Conservation (phyloP, 257 asterid genomes). For the Lycium barbarum region DNA sequence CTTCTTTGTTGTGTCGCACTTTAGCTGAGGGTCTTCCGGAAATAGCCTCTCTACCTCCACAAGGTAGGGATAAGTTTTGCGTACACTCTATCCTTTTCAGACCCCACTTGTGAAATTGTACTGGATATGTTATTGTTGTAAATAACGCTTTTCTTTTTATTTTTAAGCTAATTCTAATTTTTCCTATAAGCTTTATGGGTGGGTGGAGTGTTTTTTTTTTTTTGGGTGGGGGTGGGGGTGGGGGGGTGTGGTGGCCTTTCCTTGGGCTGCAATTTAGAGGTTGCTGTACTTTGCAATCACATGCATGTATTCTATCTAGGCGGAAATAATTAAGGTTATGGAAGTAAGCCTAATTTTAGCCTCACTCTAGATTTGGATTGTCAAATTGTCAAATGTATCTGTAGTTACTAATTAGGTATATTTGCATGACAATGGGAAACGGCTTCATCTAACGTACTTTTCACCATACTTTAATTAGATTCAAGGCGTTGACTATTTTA, state of each 20-base stretch:
- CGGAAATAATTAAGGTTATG: conserved; percentile 17
- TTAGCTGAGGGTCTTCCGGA: no score
- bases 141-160: no score
- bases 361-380: conserved; percentile 33
- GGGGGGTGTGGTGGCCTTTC: neutral
- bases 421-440: conserved; percentile 43
- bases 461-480: conserved; percentile 41
- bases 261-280: conserved; percentile 9
- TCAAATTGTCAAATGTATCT: conserved; percentile 34
- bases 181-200: neutral
- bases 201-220: no score
- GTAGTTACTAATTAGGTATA: conserved; percentile 42
- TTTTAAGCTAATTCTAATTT: neutral
- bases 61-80: no score
- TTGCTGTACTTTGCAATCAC: neutral
- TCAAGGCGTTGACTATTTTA: conserved; percentile 47
- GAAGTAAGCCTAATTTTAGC: conserved; percentile 49
- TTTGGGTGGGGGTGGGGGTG: no score
- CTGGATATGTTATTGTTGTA: no score
- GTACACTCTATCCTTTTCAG: no score
- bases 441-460: conserved; percentile 19
- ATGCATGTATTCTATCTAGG: conserved; percentile 16
- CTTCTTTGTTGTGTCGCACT: no score
- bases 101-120: no score
- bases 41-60: no score